A percentile compares a stretch with the other conserved stretches of the same genome.
phyloP scores from a whole-genome alignment of 106 monocot species.

The Apostasia shenzhenica region DNA sequence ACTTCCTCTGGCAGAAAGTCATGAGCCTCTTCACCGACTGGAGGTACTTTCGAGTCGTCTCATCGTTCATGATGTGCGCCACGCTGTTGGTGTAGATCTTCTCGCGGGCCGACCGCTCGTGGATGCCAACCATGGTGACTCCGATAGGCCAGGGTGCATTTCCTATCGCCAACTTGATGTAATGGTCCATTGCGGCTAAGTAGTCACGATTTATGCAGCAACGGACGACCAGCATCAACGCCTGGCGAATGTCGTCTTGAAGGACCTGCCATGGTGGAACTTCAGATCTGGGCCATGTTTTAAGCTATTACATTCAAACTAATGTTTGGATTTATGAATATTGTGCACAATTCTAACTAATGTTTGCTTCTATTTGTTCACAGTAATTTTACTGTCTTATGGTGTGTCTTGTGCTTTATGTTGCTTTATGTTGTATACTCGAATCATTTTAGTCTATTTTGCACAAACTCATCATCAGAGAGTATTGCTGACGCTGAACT shows the following conservation, averaged over 20 bases:
- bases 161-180: slow-evolving; percentile 90
- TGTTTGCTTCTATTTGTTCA: too few relatives aligned
- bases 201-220: slow-evolving; percentile 96
- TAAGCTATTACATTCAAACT: too few relatives aligned
- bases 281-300: too few relatives aligned
- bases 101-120: slow-evolving; percentile 95
- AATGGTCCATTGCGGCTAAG: slow-evolving; percentile 96
- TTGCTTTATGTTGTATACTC: too few relatives aligned
- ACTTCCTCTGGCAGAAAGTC: slow-evolving; percentile 82
- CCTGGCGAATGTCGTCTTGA: slow-evolving; percentile 88
- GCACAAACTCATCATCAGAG: too few relatives aligned
- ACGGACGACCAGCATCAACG: slow-evolving; percentile 63
- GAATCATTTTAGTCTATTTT: too few relatives aligned
- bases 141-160: slow-evolving; percentile 99
- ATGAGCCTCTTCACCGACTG: slow-evolving; percentile 95
- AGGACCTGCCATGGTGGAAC: slow-evolving; percentile 42
- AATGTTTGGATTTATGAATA: too few relatives aligned
- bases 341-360: too few relatives aligned
- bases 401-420: too few relatives aligned
- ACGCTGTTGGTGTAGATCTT: slow-evolving; percentile 98
- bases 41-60: slow-evolving; percentile 91
- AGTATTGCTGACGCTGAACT: too few relatives aligned
- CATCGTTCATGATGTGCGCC: slow-evolving; percentile 98
- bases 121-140: slow-evolving; percentile 99
- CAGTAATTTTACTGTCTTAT: too few relatives aligned